These are phyloP conservation scores for Cryptosporidium baileyi DNA, from an alignment of 169 alveolate species.

Conservation along the genomic window DNA sequence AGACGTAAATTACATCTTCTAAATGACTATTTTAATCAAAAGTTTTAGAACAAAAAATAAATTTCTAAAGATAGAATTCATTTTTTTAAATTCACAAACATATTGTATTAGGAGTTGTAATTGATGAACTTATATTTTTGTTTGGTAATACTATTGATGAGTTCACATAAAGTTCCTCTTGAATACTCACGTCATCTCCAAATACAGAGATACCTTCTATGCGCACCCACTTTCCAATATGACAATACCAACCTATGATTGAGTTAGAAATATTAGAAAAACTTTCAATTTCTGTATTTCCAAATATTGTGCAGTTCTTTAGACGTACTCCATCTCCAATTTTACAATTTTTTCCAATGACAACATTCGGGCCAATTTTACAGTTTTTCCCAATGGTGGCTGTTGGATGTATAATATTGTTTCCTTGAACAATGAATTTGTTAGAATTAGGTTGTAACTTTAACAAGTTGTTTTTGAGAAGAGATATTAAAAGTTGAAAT, in stretches of 20 bases:
- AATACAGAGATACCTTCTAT: conserved; percentile 91
- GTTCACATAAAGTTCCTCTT: conserved; percentile 87
- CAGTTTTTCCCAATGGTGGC: conserved; percentile 86
- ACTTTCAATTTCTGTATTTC: conserved; percentile 79
- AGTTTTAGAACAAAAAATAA: not conserved
- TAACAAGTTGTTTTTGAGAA: not conserved
- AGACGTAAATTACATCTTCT: not conserved
- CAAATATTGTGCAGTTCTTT: conserved; percentile 84
- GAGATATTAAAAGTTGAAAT: not conserved
- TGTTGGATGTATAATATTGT: conserved; percentile 78
- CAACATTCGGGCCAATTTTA: conserved; percentile 90
- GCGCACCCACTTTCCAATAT: conserved; percentile 93
- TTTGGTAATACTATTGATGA: conserved; percentile 90
- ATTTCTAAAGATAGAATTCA: not conserved
- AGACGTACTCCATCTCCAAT: conserved; percentile 93
- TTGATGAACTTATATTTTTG: conserved; percentile 74
- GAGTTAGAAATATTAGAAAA: conserved; percentile 85
- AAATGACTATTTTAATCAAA: not conserved
- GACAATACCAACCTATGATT: conserved; percentile 92
- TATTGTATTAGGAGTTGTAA: conserved; percentile 8
- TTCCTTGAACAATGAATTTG: conserved; percentile 70
- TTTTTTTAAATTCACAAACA: not conserved
- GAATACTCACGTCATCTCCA: conserved; percentile 91
- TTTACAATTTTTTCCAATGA: conserved; percentile 89
- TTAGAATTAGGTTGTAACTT: not conserved